Evolutionary conservation across 345 rosid genomes (phyloP), one percentile per base, ranked within the genome.

Genomic region (Lepidium africanum): DNA sequence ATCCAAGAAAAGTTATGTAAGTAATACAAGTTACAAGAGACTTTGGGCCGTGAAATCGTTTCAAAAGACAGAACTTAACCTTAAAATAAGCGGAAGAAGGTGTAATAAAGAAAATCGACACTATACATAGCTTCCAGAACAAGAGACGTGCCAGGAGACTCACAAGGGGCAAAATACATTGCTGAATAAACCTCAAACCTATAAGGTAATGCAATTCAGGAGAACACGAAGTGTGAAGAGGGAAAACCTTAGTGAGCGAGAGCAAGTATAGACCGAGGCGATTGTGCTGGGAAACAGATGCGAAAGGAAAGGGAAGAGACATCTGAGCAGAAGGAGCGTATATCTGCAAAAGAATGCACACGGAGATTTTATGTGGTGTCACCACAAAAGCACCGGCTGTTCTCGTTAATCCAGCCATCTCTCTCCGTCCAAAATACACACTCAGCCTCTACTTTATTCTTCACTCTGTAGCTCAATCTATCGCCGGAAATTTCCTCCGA

Each of bases 311-410:
- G 3, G 91, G 96, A 17, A 79, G 78, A 19, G 82, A 67, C 56
- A 81, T 61, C 70, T 86, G 88, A 25, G 87, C 67, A 5, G 99
- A 91, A 7, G 89, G 83, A 4, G 96, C 88, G 70, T 94, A 87
- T 68, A 85, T 51, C 79, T 94, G 91, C 38, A 91, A 77, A 15
- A 91, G 89, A 62, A 89, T 60, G 77, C 96, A 94, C 46, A 89
- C 74, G 21, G 99, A 91, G 50, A 87, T 84, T 73, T 89, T 91
- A 83, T 94, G 99, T 33, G 97, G 99, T 6, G 99, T 91, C 9
- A 94, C 41, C 2, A 78, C 64, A 56, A 94, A 89, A 42, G 79
- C 76, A 10, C 85, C 73, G 32, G 85, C 57, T 3, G 77, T 53
- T 74, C 74, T 84, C 62, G 78, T 38, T 46, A 76, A 50, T 36